Evolutionary conservation across 495 filamentous ascomycete species (phyloP), one percentile per base, ranked within the genome.

Genomic region (Penicillium roqueforti): DNA sequence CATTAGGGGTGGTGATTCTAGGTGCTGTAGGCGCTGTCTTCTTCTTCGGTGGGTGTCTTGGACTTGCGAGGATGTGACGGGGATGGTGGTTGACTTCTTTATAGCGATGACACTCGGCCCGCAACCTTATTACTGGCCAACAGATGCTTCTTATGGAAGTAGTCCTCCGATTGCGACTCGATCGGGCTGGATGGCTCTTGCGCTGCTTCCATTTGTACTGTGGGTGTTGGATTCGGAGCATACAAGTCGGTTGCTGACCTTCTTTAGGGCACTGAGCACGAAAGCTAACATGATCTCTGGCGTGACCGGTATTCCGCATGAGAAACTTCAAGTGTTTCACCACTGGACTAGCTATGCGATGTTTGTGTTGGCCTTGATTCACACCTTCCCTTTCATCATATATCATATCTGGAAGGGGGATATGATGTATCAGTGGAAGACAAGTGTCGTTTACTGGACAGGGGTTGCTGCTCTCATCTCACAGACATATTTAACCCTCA

Each of bases 71-170:
- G 14, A 10, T 40, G 25, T 26, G 38, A 26, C 13, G 28, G 13
- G 20, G 20, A 47, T 20, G 36, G 52, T 53, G 16, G 51, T 34
- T 44, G 16, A 31, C 13, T 6, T 6, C 9, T 25, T 32, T 6
- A 37, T 58, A 80, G 72, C 65, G 31, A 74, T 81, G 77, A 75
- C 68, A 1, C 63, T 83, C 7, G 72, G 69, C 18, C 76, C 80
- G 3, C 54, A 75, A 36, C 81, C 81, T 2, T 83, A 83, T 54
- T 84, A 84, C 64, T 83, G 81, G 78, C 75, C 80, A 3, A 78
- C 74, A 20, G 69, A 62, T n/a, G 52, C 72, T n/a, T 67, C 56
- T 10, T 82, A 71, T 53, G 80, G 79, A 26, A 67, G 63, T 22
- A 74, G 70, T 32, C 80, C 80, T 14, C 78, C 81, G 1, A 68